Evolutionary conservation across 129 eudicot genomes (phyloP).

Genomic region (Flaveria trinervia): DNA sequence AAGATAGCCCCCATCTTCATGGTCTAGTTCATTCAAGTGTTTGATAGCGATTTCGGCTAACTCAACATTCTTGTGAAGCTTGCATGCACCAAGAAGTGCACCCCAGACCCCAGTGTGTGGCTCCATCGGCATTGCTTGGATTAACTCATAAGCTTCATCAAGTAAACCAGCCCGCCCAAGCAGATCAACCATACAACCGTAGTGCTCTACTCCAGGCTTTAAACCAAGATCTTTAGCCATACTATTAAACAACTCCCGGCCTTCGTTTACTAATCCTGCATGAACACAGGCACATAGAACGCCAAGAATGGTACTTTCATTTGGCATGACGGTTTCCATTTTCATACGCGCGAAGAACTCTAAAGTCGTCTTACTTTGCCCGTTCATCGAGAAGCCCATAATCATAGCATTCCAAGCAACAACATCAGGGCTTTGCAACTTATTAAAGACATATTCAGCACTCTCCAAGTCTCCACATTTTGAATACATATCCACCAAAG

Average conservation of each 20-base stretch:
- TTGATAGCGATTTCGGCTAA: conserved; percentile 46
- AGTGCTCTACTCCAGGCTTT: conserved; percentile 45
- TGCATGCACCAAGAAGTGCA: conserved; percentile 52
- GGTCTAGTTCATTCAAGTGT: conserved; percentile 39
- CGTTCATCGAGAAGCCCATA: conserved; percentile 52
- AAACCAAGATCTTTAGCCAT: conserved; percentile 37
- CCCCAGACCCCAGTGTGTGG: conserved; percentile 54
- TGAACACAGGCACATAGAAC: conserved; percentile 62
- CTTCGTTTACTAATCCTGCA: conserved; percentile 48
- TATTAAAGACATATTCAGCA: conserved; percentile 37
- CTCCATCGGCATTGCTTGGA: conserved; percentile 36
- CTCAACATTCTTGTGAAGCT: conserved; percentile 49
- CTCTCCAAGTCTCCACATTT: conserved; percentile 51
- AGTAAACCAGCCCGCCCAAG: conserved; percentile 51
- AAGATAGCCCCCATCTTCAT: conserved; percentile 45
- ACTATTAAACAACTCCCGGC: conserved; percentile 36
- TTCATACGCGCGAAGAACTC: conserved; percentile 39
- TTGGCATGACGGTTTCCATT: conserved; percentile 29
- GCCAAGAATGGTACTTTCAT: conserved; percentile 48
- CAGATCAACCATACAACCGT: conserved; percentile 58
- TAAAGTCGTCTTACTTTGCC: conserved; percentile 43
- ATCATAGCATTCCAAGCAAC: conserved; percentile 64
- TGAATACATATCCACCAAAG: conserved; percentile 55
- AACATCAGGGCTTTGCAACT: conserved; percentile 41
- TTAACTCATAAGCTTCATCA: conserved; percentile 44